These are phyloP conservation scores for Galerina sulciceps DNA, from an alignment of 768 basidiomycete species.

Conservation along the genomic window DNA sequence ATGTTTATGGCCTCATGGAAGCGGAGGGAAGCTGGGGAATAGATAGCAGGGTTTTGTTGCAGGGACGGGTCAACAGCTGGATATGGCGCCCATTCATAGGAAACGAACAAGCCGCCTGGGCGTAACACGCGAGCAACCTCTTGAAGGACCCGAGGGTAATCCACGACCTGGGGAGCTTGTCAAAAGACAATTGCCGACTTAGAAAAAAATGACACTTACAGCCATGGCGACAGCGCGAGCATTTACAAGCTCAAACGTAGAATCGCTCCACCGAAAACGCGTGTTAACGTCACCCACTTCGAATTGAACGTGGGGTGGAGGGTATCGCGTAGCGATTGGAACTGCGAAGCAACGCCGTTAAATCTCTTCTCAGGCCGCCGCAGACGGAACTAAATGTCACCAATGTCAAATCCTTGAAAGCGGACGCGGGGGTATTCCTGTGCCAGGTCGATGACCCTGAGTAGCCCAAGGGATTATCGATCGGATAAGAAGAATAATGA, in stretches of 20 bases:
- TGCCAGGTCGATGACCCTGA: conserved; percentile 80
- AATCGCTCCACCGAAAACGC: conserved; percentile 51
- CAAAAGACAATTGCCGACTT: not conserved
- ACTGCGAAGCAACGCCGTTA: conserved; percentile 41
- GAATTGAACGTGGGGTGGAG: conserved; percentile 63
- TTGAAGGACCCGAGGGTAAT: conserved; percentile 54
- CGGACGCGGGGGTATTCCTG: conserved; percentile 61
- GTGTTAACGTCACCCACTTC: conserved; percentile 68
- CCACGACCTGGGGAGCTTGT: conserved; percentile 45
- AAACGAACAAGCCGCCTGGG: conserved; percentile 72
- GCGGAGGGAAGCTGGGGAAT: conserved; percentile 41
- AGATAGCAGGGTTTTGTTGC: conserved; percentile 32
- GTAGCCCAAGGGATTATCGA: conserved; percentile 18
- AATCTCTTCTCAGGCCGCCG: not conserved
- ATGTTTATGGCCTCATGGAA: conserved; percentile 43
- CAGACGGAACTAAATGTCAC: conserved; percentile 36
- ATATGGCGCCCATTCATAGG: conserved; percentile 56
- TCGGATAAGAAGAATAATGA: conserved; percentile 16
- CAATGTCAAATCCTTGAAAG: conserved; percentile 79
- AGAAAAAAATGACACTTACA: conserved; percentile 41
- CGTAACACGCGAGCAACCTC: conserved; percentile 70
- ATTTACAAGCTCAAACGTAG: conserved; percentile 70
- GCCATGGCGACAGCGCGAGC: conserved; percentile 63
- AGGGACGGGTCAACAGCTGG: conserved; percentile 40
- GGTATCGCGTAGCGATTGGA: conserved; percentile 71